Percentiles rank a stretch among this genome's conserved stretches.
These are phyloP conservation scores for Acacia concinna DNA, from an alignment of 331 rosid species.

Conservation along the genomic window DNA sequence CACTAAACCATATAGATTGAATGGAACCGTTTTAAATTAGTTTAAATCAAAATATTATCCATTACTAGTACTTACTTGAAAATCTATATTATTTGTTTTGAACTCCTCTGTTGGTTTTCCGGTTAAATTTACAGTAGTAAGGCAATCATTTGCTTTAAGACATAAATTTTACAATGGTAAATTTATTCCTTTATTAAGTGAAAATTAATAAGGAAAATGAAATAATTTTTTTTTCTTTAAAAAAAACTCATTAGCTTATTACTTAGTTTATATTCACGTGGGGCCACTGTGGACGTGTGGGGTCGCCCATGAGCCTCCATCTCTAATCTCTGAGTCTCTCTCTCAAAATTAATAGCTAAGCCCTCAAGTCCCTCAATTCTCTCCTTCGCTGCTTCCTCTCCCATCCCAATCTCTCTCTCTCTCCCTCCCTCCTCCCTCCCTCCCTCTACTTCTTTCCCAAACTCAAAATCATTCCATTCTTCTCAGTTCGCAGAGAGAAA, in stretches of 20 bases:
- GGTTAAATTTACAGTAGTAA: too few species aligned
- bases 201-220: too few species aligned
- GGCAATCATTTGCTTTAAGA: too few species aligned
- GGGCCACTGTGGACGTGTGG: slow-evolving; percentile 52
- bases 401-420: neutral
- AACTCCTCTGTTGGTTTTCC: too few species aligned
- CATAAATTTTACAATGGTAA: too few species aligned
- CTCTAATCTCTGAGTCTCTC: neutral
- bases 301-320: slow-evolving; percentile 39
- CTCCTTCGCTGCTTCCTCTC: slow-evolving; percentile 15
- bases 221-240: too few species aligned
- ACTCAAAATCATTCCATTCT: neutral
- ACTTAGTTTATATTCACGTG: slow-evolving; percentile 49
- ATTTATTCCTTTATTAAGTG: too few species aligned
- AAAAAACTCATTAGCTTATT: neutral
- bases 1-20: too few species aligned
- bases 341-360: neutral
- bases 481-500: neutral
- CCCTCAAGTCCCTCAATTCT: slow-evolving; percentile 6
- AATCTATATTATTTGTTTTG: too few species aligned
- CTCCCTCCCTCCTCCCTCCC: neutral
- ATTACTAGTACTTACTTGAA: too few species aligned
- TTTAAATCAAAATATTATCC: too few species aligned
- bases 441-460: neutral
- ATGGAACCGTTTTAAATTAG: too few species aligned